phyloP scores from a whole-genome alignment of 371 early-diverging fungal genomes.

The Mucor sp. region DNA sequence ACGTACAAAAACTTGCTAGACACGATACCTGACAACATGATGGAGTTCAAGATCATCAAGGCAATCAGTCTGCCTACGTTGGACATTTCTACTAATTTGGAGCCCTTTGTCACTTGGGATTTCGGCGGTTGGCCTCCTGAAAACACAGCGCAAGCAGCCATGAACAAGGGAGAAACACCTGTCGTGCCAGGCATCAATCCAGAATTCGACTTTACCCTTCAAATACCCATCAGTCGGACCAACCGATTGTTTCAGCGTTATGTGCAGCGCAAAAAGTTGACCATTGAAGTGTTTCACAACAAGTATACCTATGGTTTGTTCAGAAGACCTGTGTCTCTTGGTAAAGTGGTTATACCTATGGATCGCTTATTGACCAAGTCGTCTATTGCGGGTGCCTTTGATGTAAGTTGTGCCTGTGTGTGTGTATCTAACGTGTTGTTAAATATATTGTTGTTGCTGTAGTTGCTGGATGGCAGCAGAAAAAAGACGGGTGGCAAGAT shows the following conservation, averaged over 20 bases:
- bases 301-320: slow-evolving; percentile 62
- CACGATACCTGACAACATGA: slow-evolving; percentile 66
- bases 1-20: slow-evolving; percentile 54
- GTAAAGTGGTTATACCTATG: slow-evolving; percentile 62
- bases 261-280: slow-evolving; percentile 68
- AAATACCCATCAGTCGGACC: slow-evolving; percentile 65
- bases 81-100: slow-evolving; percentile 61
- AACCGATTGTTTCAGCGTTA: slow-evolving; percentile 63
- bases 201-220: slow-evolving; percentile 60
- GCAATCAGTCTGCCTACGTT: slow-evolving; percentile 59
- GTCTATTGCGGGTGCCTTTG: slow-evolving; percentile 67
- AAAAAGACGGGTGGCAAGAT: slow-evolving; percentile 71
- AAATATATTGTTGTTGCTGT: background rate
- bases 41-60: slow-evolving; percentile 62
- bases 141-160: slow-evolving; percentile 50
- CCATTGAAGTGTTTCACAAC: slow-evolving; percentile 72
- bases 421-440: background rate
- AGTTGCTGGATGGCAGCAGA: slow-evolving; percentile 70
- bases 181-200: slow-evolving; percentile 51
- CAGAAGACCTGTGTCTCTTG: slow-evolving; percentile 61
- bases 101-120: slow-evolving; percentile 71
- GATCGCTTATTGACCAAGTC: slow-evolving; percentile 61
- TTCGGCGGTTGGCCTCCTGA: slow-evolving; percentile 76
- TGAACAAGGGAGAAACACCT: slow-evolving; percentile 71
- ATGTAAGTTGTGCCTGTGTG: slow-evolving; percentile 45